Evolutionary conservation across 169 alveolate genomes (phyloP).

Genomic region (Perkinsus olseni): DNA sequence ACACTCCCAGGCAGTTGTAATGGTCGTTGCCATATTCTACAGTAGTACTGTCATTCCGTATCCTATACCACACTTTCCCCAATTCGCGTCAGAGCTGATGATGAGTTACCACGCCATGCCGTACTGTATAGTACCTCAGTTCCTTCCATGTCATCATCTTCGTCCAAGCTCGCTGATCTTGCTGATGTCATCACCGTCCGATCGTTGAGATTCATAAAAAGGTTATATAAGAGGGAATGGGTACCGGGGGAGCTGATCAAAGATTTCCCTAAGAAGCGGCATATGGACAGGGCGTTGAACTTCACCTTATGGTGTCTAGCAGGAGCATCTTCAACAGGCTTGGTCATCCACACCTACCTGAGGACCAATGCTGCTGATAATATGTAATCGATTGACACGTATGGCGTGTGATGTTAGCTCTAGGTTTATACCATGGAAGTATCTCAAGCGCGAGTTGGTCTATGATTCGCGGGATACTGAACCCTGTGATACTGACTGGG

Average conservation of each 20-base stretch:
- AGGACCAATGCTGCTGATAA: not conserved
- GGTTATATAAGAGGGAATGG: not conserved
- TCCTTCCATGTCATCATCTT: not conserved
- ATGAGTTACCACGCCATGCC: no score
- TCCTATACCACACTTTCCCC: no score
- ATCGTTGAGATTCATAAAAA: not conserved
- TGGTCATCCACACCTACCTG: not conserved
- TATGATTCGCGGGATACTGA: not conserved
- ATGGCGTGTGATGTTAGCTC: no score
- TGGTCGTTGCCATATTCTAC: no score
- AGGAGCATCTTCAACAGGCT: not conserved
- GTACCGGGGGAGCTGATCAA: not conserved
- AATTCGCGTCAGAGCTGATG: no score
- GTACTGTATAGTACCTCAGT: not conserved
- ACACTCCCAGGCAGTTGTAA: no score
- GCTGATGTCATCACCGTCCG: not conserved
- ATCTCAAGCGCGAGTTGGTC: not conserved
- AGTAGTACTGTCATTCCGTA: no score
- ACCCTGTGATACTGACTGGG: not conserved
- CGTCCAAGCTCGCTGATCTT: not conserved
- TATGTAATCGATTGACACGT: not conserved
- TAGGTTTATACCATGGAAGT: not conserved
- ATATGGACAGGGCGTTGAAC: not conserved
- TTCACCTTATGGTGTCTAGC: not conserved
- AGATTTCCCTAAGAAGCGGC: not conserved